These are phyloP conservation scores for Colletotrichum tofieldiae DNA, from an alignment of 2,329 filamentous ascomycete genomes.

Conservation along the genomic window DNA sequence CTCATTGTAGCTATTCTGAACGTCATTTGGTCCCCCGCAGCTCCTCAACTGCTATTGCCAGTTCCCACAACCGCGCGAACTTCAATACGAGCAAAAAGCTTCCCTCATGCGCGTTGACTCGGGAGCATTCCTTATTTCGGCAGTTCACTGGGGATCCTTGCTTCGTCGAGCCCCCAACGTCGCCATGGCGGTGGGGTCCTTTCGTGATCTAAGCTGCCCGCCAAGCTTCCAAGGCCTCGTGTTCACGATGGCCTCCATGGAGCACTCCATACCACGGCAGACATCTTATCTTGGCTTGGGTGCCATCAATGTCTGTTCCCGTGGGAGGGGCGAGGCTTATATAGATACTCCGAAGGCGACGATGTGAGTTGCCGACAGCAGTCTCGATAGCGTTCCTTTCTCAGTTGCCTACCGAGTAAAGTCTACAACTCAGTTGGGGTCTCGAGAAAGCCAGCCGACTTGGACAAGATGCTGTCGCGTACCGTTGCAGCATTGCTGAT, in stretches of 20 bases:
- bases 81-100: slow-evolving; percentile 17
- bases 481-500: slow-evolving; percentile 10
- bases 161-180: not conserved
- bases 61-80: not conserved
- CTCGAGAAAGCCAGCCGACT: not conserved
- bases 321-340: no score
- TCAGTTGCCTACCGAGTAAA: not conserved
- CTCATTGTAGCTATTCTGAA: not conserved
- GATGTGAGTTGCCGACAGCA: not conserved
- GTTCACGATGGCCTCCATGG: slow-evolving; percentile 10
- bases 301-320: not conserved
- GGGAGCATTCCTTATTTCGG: slow-evolving; percentile 29
- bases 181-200: slow-evolving; percentile 18
- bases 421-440: not conserved
- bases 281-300: not conserved
- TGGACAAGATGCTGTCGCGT: slow-evolving; percentile 3
- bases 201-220: not conserved
- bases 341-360: not conserved
- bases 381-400: not conserved
- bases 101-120: slow-evolving; percentile 8
- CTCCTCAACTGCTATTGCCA: not conserved
- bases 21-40: not conserved
- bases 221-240: slow-evolving; percentile 33
- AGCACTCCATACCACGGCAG: not conserved
- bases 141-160: slow-evolving; percentile 19